Percentiles rank a stretch among this genome's conserved stretches.
Conservation (phyloP, 805 yeast species). For the Sugiyamaella smithiae region DNA sequence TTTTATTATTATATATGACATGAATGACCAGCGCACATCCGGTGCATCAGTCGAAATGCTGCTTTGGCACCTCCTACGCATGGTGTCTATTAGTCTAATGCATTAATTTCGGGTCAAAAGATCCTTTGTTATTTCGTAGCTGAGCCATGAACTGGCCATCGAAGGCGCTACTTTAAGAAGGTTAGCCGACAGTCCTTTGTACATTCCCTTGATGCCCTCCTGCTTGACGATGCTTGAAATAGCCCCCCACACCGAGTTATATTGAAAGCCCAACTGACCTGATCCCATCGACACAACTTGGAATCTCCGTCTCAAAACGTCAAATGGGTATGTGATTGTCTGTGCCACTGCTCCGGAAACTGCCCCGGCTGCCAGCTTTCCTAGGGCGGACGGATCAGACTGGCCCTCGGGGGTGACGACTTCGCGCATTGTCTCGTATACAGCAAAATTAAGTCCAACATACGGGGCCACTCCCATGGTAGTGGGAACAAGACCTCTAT, state of each 20-base stretch:
- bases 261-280: slow-evolving; percentile 74
- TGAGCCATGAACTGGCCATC: slow-evolving; percentile 94
- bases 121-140: slow-evolving; percentile 70
- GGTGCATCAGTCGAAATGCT: too few relatives aligned
- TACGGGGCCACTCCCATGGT: slow-evolving; percentile 94
- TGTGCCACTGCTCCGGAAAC: slow-evolving; percentile 87
- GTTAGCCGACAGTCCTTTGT: slow-evolving; percentile 64
- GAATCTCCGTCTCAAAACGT: slow-evolving; percentile 80
- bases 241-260: slow-evolving; percentile 75
- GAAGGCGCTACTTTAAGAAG: slow-evolving; percentile 88
- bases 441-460: slow-evolving; percentile 87
- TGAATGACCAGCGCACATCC: too few relatives aligned
- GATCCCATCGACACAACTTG: slow-evolving; percentile 77
- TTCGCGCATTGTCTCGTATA: slow-evolving; percentile 79
- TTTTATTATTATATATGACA: background rate
- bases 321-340: slow-evolving; percentile 87
- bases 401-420: slow-evolving; percentile 38
- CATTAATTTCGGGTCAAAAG: slow-evolving; percentile 11
- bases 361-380: slow-evolving; percentile 77
- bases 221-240: slow-evolving; percentile 59
- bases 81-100: background rate
- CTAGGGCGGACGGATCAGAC: slow-evolving; percentile 41
- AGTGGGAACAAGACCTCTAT: slow-evolving; percentile 87
- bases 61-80: too few relatives aligned
- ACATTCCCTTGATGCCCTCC: slow-evolving; percentile 80